These are phyloP conservation scores for Mariannaea elegans DNA, from an alignment of 2,329 filamentous ascomycete species.

Conservation along the genomic window DNA sequence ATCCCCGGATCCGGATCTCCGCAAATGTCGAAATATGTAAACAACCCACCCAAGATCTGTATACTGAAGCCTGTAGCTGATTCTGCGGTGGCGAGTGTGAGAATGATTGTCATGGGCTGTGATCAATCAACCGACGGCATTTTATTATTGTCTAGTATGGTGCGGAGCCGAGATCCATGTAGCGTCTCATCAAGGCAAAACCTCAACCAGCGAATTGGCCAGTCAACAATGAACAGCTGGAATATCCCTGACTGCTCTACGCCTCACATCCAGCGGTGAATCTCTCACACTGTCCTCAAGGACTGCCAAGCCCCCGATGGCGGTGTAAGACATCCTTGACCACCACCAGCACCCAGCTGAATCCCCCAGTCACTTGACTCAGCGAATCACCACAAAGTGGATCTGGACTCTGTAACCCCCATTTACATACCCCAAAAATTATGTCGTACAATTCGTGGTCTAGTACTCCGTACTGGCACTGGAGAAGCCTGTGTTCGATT, in stretches of 20 bases:
- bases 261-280: conserved; percentile 2
- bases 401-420: no score
- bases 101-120: not conserved
- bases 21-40: conserved; percentile 13
- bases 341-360: not conserved
- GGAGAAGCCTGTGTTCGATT: no score
- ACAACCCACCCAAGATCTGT: not conserved
- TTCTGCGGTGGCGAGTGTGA: not conserved
- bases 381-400: no score
- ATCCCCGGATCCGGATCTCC: conserved; percentile 31
- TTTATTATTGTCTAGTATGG: not conserved
- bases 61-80: not conserved
- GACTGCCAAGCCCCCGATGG: conserved; percentile 1
- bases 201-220: not conserved
- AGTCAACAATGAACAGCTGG: not conserved
- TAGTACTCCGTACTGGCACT: no score
- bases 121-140: not conserved
- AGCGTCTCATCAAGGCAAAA: not conserved
- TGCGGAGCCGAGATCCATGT: not conserved
- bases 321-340: not conserved
- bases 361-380: no score
- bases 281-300: not conserved
- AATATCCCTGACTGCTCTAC: not conserved
- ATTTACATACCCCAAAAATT: no score
- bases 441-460: no score